Conservation (phyloP, 768 basidiomycete species). For the Panaeolus papilionaceus region DNA sequence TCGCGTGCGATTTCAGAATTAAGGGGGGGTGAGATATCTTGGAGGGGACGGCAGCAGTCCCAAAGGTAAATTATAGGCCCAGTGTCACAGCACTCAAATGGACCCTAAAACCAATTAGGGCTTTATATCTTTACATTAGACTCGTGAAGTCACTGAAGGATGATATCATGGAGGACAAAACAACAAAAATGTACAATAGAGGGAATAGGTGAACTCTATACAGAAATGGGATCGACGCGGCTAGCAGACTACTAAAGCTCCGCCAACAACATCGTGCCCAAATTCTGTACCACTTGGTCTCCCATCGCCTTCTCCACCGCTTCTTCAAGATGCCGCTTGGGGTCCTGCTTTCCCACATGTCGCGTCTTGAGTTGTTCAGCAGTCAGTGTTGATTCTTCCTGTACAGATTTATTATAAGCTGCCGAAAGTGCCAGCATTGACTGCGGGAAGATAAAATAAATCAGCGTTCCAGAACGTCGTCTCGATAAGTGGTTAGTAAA, state of each 20-base stretch:
- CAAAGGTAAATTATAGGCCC: neutral
- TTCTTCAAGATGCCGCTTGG: constrained; percentile 97
- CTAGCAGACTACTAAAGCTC: constrained; percentile 64
- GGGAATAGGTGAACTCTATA: constrained; percentile 16
- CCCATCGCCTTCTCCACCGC: constrained; percentile 98
- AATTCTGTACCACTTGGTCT: constrained; percentile 93
- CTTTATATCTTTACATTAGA: constrained; percentile 11
- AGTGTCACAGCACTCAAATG: constrained; percentile 7
- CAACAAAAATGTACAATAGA: constrained; percentile 27
- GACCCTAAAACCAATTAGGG: constrained; percentile 15
- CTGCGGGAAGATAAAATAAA: constrained; percentile 46
- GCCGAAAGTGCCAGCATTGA: constrained; percentile 93
- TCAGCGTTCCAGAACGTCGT: constrained; percentile 17
- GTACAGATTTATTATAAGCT: constrained; percentile 97
- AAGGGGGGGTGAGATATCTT: neutral
- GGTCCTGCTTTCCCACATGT: constrained; percentile 97
- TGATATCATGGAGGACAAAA: constrained; percentile 14
- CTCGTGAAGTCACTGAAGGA: neutral
- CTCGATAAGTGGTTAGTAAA: constrained; percentile 15
- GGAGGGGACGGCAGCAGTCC: neutral
- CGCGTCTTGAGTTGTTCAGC: constrained; percentile 94
- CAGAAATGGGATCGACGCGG: constrained; percentile 11
- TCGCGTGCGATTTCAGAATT: constrained; percentile 2
- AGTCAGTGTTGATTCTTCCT: constrained; percentile 96
- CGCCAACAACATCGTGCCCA: constrained; percentile 93